These are phyloP conservation scores for Ricinus communis DNA, from an alignment of 345 rosid genomes.

Conservation along the genomic window DNA sequence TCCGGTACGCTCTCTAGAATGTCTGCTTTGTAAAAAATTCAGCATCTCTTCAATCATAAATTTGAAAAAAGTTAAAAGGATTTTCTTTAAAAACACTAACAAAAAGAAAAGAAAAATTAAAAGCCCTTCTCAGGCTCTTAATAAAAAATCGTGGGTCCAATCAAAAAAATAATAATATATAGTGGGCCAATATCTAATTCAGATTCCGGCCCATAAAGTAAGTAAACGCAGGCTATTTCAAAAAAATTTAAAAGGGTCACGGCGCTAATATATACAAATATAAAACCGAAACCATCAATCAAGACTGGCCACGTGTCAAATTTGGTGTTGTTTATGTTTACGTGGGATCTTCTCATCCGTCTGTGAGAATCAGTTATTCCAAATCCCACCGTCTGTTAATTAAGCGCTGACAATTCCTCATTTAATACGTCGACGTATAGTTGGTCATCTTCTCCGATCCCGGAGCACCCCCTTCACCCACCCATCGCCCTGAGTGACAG, in stretches of 20 bases:
- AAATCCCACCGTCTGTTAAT: slow-evolving; percentile 11
- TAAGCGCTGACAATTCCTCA: not conserved
- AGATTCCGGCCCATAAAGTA: too few relatives aligned
- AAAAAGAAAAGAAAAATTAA: too few relatives aligned
- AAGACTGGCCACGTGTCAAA: slow-evolving; percentile 23
- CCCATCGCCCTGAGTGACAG: not conserved
- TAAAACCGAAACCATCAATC: slow-evolving; percentile 5
- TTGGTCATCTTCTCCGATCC: slow-evolving; percentile 18
- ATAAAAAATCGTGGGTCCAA: too few relatives aligned
- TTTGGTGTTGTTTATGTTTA: slow-evolving; percentile 5
- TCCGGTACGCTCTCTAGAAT: too few relatives aligned
- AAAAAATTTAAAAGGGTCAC: slow-evolving; percentile 7
- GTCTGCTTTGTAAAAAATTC: too few relatives aligned
- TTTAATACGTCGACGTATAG: slow-evolving; percentile 23
- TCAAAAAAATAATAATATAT: too few relatives aligned
- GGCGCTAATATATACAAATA: slow-evolving; percentile 8
- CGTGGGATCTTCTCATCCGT: slow-evolving; percentile 30
- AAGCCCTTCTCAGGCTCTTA: too few relatives aligned
- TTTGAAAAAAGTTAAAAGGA: too few relatives aligned
- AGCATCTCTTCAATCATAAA: too few relatives aligned
- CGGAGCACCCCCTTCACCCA: not conserved
- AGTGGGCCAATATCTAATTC: too few relatives aligned
- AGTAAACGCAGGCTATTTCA: not conserved
- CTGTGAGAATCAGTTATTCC: slow-evolving; percentile 20
- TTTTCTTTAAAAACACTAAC: too few relatives aligned